These are phyloP conservation scores for Actinomortierella ambigua DNA, from an alignment of 371 early-diverging fungal species.

Conservation along the genomic window DNA sequence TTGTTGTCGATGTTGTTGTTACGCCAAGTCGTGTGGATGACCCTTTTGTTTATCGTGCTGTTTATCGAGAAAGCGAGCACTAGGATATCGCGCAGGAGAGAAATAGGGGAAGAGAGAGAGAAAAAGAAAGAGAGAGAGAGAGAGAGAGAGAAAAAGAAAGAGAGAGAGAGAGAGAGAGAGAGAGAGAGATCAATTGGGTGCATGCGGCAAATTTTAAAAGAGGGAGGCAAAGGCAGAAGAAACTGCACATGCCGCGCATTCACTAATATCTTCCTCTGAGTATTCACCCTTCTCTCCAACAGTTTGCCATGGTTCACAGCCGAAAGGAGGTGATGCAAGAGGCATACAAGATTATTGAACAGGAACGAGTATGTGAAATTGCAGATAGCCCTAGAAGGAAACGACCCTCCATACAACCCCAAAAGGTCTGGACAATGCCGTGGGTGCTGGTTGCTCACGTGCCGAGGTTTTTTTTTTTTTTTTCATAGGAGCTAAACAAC, in stretches of 20 bases:
- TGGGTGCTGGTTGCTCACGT: not conserved
- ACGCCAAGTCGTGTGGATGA: no score
- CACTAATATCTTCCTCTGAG: not conserved
- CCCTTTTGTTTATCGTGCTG: no score
- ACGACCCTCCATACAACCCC: not conserved
- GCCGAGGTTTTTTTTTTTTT: no score
- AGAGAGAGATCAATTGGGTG: no score
- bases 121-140: not conserved
- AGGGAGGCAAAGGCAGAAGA: no score
- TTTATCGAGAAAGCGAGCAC: no score
- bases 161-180: not conserved
- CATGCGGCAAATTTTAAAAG: no score
- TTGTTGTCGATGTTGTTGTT: no score
- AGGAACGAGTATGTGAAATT: conserved; percentile 21
- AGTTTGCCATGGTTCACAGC: conserved; percentile 44
- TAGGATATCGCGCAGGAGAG: no score
- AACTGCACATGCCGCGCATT: no score
- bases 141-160: not conserved
- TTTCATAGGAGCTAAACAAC: conserved; percentile 15
- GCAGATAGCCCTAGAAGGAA: not conserved
- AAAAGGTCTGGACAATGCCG: not conserved
- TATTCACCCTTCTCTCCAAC: not conserved
- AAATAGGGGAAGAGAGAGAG: not conserved
- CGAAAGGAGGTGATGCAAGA: conserved; percentile 43
- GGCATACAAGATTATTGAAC: conserved; percentile 39